phyloP scores from a whole-genome alignment of 768 basidiomycete species.

The Dioszegia aurantiaca region DNA sequence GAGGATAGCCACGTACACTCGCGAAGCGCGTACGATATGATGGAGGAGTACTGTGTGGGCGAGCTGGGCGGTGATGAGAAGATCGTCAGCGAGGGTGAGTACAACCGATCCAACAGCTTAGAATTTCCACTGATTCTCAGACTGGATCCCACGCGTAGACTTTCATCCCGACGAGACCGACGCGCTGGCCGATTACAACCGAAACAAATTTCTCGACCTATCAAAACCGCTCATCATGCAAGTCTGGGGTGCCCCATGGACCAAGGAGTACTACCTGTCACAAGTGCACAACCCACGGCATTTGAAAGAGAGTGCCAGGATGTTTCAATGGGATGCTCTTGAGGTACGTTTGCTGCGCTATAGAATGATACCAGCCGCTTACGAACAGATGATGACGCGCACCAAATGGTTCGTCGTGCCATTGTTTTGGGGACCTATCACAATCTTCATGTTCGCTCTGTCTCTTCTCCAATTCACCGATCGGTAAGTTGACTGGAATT shows the following conservation, averaged over 20 bases:
- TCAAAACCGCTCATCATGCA: slow-evolving; percentile 76
- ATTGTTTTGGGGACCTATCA: slow-evolving; percentile 83
- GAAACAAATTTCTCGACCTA: slow-evolving; percentile 88
- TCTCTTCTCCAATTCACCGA: slow-evolving; percentile 69
- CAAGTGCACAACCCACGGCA: slow-evolving; percentile 97
- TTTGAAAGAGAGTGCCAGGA: slow-evolving; percentile 71
- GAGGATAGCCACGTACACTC: slow-evolving; percentile 80
- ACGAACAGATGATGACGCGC: slow-evolving; percentile 66
- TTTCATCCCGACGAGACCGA: slow-evolving; percentile 91
- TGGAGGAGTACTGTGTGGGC: slow-evolving; percentile 83
- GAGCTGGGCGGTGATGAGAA: slow-evolving; percentile 71
- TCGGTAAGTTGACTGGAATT: slow-evolving; percentile 27
- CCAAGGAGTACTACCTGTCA: slow-evolving; percentile 90
- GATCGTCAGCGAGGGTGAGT: slow-evolving; percentile 74
- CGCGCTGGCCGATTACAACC: slow-evolving; percentile 72
- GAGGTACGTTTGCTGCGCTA: slow-evolving; percentile 59
- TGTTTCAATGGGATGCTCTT: slow-evolving; percentile 77
- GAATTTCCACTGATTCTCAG: slow-evolving; percentile 57
- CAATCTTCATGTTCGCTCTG: slow-evolving; percentile 71
- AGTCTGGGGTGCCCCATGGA: slow-evolving; percentile 68
- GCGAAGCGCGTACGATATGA: slow-evolving; percentile 83
- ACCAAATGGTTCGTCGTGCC: slow-evolving; percentile 95
- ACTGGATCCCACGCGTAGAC: slow-evolving; percentile 85
- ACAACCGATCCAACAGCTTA: no score
- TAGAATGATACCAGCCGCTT: neutral